phyloP scores from a whole-genome alignment of 139 green algal species.

The Micromonas pusilla region DNA sequence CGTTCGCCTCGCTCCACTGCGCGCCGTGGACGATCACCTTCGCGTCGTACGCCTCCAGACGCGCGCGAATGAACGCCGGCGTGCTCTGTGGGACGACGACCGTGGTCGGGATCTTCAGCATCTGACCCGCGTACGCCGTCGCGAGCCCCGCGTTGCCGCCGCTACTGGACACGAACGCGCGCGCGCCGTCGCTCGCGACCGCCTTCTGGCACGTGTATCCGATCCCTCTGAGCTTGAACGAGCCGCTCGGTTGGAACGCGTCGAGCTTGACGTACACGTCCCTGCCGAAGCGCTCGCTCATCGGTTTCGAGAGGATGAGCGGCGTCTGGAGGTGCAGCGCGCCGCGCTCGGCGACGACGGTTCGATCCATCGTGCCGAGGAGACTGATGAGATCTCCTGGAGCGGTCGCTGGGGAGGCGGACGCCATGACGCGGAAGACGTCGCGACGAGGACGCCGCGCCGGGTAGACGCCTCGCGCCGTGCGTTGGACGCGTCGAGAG shows the following conservation, averaged over 20 bases:
- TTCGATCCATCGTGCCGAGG: background rate
- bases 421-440: no score
- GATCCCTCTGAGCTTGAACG: constrained; percentile 32
- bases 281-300: background rate
- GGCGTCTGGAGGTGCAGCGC: constrained; percentile 26
- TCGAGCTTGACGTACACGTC: constrained; percentile 31
- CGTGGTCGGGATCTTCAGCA: constrained; percentile 6
- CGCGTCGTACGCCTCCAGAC: constrained; percentile 25
- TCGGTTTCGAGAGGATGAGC: constrained; percentile 24
- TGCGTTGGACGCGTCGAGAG: no score
- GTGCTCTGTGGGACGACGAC: constrained; percentile 33
- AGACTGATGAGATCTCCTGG: background rate
- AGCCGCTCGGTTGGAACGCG: constrained; percentile 21
- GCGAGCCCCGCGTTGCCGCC: constrained; percentile 41
- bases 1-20: constrained; percentile 35
- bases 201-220: constrained; percentile 15
- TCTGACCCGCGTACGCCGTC: constrained; percentile 29
- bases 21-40: constrained; percentile 33
- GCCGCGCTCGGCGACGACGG: background rate
- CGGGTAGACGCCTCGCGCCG: no score
- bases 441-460: no score
- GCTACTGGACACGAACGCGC: constrained; percentile 28
- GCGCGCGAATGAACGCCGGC: constrained; percentile 13
- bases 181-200: constrained; percentile 8
- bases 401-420: no score